A percentile compares a stretch with the other conserved stretches of the same genome.
phyloP scores from a whole-genome alignment of 148 eudicot species.

The Chenopodium quinoa region DNA sequence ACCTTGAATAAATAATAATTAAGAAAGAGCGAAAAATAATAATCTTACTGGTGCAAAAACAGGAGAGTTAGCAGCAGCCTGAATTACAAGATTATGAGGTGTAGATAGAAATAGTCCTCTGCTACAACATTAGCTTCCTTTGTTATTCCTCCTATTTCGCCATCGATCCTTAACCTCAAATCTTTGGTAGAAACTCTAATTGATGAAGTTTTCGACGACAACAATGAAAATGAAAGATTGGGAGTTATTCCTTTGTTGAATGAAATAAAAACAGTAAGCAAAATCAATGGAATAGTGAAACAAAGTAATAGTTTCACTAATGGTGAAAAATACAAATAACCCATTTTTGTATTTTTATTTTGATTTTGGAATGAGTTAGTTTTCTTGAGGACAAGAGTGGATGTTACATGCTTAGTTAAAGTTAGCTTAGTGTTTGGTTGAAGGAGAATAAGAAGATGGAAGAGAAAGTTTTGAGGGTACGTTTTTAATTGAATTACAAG shows the following conservation, averaged over 20 bases:
- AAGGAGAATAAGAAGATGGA: background rate
- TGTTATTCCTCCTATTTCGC: background rate
- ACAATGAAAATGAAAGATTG: background rate
- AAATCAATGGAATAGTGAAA: slow-evolving; percentile 36
- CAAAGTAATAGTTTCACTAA: slow-evolving; percentile 34
- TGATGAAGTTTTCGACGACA: background rate
- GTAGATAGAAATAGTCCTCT: slow-evolving; percentile 14
- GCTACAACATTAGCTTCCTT: slow-evolving; percentile 11
- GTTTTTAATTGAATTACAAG: no score
- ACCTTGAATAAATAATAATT: no score
- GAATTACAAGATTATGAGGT: background rate
- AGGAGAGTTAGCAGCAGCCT: slow-evolving; percentile 13
- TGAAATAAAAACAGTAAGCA: slow-evolving; percentile 33
- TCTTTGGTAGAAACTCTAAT: slow-evolving; percentile 1
- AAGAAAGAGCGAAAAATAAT: background rate
- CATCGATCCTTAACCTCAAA: slow-evolving; percentile 16
- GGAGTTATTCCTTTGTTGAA: background rate
- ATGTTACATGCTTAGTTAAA: no score
- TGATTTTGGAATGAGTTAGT: background rate
- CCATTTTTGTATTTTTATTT: slow-evolving; percentile 12
- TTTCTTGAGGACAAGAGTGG: no score
- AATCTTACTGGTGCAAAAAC: slow-evolving; percentile 17
- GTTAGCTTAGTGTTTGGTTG: background rate
- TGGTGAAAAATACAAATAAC: slow-evolving; percentile 26
- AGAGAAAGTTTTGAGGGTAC: background rate